Conservation (phyloP, 2,329 filamentous ascomycete species). For the Cordyceps farinosa region DNA sequence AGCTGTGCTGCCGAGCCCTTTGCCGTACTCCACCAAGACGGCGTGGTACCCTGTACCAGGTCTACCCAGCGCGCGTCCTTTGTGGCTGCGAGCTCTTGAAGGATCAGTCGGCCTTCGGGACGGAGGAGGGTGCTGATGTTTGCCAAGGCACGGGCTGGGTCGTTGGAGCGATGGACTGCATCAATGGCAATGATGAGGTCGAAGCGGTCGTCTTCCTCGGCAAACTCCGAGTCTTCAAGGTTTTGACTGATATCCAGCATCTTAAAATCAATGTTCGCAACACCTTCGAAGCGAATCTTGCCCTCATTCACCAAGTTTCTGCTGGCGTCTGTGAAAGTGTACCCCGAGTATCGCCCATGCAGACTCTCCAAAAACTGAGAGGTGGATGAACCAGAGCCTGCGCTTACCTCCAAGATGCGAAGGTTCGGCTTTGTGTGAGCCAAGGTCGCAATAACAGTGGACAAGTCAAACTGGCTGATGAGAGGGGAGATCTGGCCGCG, state of each 20-base stretch:
- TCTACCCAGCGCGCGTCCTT: not conserved
- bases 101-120: not conserved
- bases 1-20: not conserved
- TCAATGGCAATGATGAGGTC: not conserved
- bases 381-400: not conserved
- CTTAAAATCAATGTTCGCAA: not conserved
- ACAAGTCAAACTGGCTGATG: not conserved
- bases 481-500: not conserved
- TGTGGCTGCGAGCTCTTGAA: conserved; percentile 1
- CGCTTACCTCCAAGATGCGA: not conserved
- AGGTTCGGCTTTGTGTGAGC: conserved; percentile 4
- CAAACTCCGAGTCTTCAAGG: not conserved
- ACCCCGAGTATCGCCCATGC: not conserved
- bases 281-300: not conserved
- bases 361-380: not conserved
- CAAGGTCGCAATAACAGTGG: not conserved
- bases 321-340: not conserved
- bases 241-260: not conserved
- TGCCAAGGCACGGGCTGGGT: not conserved
- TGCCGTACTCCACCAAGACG: not conserved
- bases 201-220: not conserved
- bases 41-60: not conserved
- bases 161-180: not conserved
- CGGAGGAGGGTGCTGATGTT: not conserved
- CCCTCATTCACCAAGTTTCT: not conserved